Conservation (phyloP, 805 yeast species). For the Metschnikowia chrysomelidarum region DNA sequence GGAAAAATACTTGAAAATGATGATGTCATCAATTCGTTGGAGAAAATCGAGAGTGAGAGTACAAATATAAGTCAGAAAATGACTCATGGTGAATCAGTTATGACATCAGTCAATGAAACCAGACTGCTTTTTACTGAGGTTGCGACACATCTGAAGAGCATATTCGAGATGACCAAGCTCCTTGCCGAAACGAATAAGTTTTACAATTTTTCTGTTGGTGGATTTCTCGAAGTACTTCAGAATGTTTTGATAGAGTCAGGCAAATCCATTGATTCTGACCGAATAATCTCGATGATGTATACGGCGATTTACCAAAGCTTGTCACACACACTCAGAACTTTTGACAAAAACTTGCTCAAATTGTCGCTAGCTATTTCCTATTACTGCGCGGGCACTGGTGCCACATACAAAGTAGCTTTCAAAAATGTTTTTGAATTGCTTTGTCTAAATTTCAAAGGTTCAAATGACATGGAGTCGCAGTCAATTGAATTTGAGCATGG, state of each 20-base stretch:
- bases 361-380: slow-evolving; percentile 33
- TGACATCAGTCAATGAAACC: slow-evolving; percentile 51
- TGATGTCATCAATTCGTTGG: slow-evolving; percentile 56
- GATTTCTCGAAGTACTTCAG: slow-evolving; percentile 22
- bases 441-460: neutral
- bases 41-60: slow-evolving; percentile 63
- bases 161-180: slow-evolving; percentile 47
- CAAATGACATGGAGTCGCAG: neutral
- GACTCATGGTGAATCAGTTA: slow-evolving; percentile 51
- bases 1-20: slow-evolving; percentile 71
- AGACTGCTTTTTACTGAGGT: slow-evolving; percentile 49
- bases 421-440: slow-evolving; percentile 9
- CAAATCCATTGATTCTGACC: slow-evolving; percentile 15
- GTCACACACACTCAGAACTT: slow-evolving; percentile 45
- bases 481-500: neutral
- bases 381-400: slow-evolving; percentile 26
- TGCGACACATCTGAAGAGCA: slow-evolving; percentile 51
- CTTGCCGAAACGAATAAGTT: slow-evolving; percentile 41
- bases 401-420: slow-evolving; percentile 18
- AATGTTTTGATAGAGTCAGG: slow-evolving; percentile 18
- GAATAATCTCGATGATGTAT: slow-evolving; percentile 40
- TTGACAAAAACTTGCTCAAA: slow-evolving; percentile 47
- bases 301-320: slow-evolving; percentile 44
- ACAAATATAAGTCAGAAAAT: slow-evolving; percentile 51
- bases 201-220: slow-evolving; percentile 57